Evolutionary conservation across 768 basidiomycete species (phyloP).

Genomic region (Cystobasidium onofrii): DNA sequence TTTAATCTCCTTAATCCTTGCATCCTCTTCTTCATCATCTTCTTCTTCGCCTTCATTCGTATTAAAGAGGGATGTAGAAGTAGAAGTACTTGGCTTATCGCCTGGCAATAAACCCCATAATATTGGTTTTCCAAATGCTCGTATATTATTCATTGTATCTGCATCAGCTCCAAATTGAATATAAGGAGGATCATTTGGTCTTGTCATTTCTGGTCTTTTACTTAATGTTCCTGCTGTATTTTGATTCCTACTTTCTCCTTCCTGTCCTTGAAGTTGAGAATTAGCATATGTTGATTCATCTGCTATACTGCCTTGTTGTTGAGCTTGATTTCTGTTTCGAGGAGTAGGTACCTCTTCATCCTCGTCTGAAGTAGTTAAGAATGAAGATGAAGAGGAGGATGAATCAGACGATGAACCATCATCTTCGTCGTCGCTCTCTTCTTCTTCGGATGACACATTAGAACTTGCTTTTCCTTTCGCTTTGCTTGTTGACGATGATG

Average conservation of each 20-base stretch:
- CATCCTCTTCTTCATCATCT: neutral
- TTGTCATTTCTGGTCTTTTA: neutral
- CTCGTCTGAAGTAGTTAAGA: slow-evolving; percentile 17
- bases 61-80: neutral
- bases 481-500: neutral
- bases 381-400: slow-evolving; percentile 5
- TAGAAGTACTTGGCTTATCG: neutral
- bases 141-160: neutral
- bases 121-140: slow-evolving; percentile 24
- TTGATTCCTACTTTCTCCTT: neutral
- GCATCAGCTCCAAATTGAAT: slow-evolving; percentile 13
- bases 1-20: neutral
- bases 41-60: neutral
- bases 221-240: neutral
- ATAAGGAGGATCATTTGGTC: slow-evolving; percentile 6
- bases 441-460: neutral
- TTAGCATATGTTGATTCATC: neutral
- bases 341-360: neutral
- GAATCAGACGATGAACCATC: neutral
- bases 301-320: slow-evolving; percentile 5
- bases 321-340: neutral
- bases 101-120: slow-evolving; percentile 9
- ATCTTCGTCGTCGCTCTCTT: neutral
- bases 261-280: neutral
- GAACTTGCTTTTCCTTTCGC: neutral